These are phyloP conservation scores for Vigna angularis DNA, from an alignment of 306 rosid species.

Conservation along the genomic window DNA sequence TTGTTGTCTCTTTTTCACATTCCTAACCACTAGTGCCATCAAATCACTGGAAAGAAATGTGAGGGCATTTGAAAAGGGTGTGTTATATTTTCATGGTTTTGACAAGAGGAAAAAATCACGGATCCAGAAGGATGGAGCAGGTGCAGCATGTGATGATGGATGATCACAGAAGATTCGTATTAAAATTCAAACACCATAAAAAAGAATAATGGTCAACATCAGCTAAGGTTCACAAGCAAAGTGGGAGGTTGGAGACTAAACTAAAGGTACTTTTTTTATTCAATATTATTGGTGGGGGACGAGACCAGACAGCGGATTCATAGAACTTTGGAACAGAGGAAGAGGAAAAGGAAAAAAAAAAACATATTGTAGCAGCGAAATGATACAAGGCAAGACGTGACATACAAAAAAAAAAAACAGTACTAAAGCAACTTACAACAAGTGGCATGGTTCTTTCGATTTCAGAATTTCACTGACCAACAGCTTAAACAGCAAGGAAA, in stretches of 20 bases:
- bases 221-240: neutral
- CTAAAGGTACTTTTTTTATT: neutral
- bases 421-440: neutral
- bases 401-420: neutral
- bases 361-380: too few species aligned
- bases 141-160: conserved; percentile 2
- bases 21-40: too few species aligned
- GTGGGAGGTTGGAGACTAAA: neutral
- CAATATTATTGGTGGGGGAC: too few species aligned
- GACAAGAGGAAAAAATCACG: neutral
- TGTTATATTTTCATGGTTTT: neutral
- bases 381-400: neutral
- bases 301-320: neutral
- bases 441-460: conserved; percentile 26
- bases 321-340: neutral
- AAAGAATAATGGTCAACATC: neutral
- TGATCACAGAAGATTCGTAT: conserved; percentile 26
- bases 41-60: too few species aligned
- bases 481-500: conserved; percentile 3
- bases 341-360: neutral
- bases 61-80: neutral
- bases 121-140: neutral
- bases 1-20: too few species aligned
- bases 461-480: conserved; percentile 4
- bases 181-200: conserved; percentile 10